Evolutionary conservation across 176 grass and related monocot genomes (phyloP), one percentile per base, ranked within the genome.

Genomic region (Bromus sterilis): DNA sequence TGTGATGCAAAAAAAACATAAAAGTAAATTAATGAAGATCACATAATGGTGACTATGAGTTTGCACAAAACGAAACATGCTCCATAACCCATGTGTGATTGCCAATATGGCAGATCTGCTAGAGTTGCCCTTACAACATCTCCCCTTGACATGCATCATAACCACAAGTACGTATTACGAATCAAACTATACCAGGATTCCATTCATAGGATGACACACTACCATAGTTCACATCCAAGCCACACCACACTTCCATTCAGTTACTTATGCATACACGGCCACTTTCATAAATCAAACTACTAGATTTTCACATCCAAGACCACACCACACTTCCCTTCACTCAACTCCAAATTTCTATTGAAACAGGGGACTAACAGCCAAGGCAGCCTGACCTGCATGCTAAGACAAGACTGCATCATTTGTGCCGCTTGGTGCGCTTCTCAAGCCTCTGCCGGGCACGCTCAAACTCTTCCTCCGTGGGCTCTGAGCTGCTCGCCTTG

Each of bases 381-480:
- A 37, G 20, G 56, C 8, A 37, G 53, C 4, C 21, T 6, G 74
- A 77, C 9, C 9, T 20, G 15, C 75, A 13, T 4, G 25, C 13
- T 25, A 30, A n/a, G 26, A 30, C 18, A n/a, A n/a, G n/a, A n/a
- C 42, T 4, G 11, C 16, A 42, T 88, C 73, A 82, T 73, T 91
- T 89, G 8, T 43, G 56, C n/a, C 39, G 60, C 53, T 94, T 91
- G 40, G 58, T 7, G 20, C 75, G 66, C n/a, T 49, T 91, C 85
- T 98, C 95, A 4, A 94, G 78, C 69, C 92, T 91, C 83, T 89
- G 74, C 15, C 86, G 70, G 20, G 89, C 90, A 30, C 84, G 81
- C 66, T 91, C 77, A 34, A 98, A 98, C 86, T 98, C 95, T 75
- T 94, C 92, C 62, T 98, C 92, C 0, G 95, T 84, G 44, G 92